Base-by-base conservation (phyloP, 352 stramenopile species). In the Elongisporangium senticosum region DNA sequence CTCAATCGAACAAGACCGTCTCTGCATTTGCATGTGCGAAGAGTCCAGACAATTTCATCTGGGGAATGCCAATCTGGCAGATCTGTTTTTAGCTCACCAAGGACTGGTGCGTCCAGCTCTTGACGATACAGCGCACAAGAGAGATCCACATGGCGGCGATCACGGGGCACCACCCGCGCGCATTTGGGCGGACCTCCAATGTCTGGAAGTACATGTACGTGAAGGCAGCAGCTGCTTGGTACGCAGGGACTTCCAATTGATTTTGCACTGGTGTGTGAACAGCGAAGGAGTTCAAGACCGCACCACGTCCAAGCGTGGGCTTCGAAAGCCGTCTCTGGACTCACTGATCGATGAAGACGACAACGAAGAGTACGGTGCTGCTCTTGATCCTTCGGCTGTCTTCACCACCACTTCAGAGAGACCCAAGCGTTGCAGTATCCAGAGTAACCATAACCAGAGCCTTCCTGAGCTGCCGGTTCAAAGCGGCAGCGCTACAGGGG, bases 191-290 rank as follows among this genome's bases (percentile, higher is more conserved):
- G 11, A 86, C 79, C 11, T 89, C 79, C 8, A 89, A 89, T 40
- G 65, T 89, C 21, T 89, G 79, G 79, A 75, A 87, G 62, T 89
- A 89, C 59, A 53, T 88, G 61, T 75, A 87, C 47, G 52, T 62
- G 0, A 62, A 5, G 86, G 6, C 74, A 87, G 21, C 68, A 79
- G 28, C 23, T 72, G 70, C 2, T 62, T 39, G 28, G 28, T 13
- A 8, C 23, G 23, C 4, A 3, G 11, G 3, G 33, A 43, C 17
- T 43, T 43, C 33, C 33, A 15, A 17, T 17, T 43, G 10, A 43
- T 14, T 43, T 17, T 4, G n/a, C n/a, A n/a, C 11, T 14, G 33
- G 17, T 43, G 13, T 1, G 13, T 43, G 33, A 43, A 3, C 33
- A 43, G 33, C 8, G 33, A 43, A 43, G 33, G 33, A 17, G 33